Conservation (phyloP, 2,329 filamentous ascomycete genomes). For the Trichoderma semiorbis region DNA sequence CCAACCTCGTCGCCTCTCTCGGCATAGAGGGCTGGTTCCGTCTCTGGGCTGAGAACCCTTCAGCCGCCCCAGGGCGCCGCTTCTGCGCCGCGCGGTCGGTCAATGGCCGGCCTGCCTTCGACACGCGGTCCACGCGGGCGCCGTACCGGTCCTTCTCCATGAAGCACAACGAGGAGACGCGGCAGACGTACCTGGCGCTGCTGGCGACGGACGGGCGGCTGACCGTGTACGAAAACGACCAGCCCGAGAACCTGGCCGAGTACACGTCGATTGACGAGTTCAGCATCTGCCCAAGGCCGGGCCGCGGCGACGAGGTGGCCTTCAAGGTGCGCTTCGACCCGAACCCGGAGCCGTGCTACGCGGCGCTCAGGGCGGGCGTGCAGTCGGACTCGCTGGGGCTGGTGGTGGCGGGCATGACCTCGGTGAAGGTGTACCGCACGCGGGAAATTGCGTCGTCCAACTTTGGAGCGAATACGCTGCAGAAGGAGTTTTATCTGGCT, state of each 20-base stretch:
- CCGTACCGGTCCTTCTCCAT: slow-evolving; percentile 82
- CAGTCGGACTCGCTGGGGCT: slow-evolving; percentile 74
- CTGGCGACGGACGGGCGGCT: slow-evolving; percentile 79
- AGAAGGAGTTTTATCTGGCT: slow-evolving; percentile 80
- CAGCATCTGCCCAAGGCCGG: slow-evolving; percentile 65
- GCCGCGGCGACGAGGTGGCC: slow-evolving; percentile 78
- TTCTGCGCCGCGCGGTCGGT: slow-evolving; percentile 64
- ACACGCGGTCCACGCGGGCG: slow-evolving; percentile 52
- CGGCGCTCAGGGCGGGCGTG: slow-evolving; percentile 75
- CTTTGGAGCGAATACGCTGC: slow-evolving; percentile 52
- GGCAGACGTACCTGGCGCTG: slow-evolving; percentile 80
- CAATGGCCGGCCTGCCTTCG: slow-evolving; percentile 50
- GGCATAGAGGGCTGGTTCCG: slow-evolving; percentile 87
- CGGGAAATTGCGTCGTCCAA: slow-evolving; percentile 52
- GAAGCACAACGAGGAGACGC: slow-evolving; percentile 72
- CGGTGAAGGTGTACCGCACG: slow-evolving; percentile 79
- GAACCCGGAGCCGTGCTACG: slow-evolving; percentile 76
- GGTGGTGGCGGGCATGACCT: slow-evolving; percentile 81
- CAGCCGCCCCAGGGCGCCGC: slow-evolving; percentile 72
- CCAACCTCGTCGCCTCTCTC: slow-evolving; percentile 79
- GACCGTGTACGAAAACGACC: slow-evolving; percentile 78
- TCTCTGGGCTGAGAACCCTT: slow-evolving; percentile 88
- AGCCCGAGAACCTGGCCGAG: slow-evolving; percentile 74
- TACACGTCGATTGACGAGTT: slow-evolving; percentile 76
- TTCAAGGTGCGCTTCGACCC: slow-evolving; percentile 88